Conservation (phyloP, 2,329 filamentous ascomycete genomes). For the Hypoxylon sp. region DNA sequence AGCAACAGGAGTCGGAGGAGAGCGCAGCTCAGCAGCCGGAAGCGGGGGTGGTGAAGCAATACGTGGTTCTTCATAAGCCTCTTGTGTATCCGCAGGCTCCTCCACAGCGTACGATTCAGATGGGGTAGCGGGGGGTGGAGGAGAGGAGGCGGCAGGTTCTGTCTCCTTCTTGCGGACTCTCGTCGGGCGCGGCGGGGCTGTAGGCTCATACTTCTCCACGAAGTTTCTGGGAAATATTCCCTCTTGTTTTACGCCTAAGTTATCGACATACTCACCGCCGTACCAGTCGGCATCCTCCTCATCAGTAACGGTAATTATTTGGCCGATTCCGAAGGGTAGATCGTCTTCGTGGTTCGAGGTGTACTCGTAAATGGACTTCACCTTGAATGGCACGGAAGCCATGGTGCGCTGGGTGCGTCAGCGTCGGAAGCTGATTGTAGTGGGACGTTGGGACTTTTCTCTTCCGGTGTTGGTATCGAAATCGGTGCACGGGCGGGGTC, state of each 20-base stretch:
- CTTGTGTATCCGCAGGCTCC: constrained; percentile 33
- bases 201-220: constrained; percentile 94
- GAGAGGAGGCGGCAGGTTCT: constrained; percentile 53
- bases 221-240: constrained; percentile 97
- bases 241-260: constrained; percentile 77
- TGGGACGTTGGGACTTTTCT: constrained; percentile 36
- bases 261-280: constrained; percentile 85
- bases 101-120: constrained; percentile 45
- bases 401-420: constrained; percentile 66
- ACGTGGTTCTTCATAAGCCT: constrained; percentile 51
- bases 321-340: constrained; percentile 84
- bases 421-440: constrained; percentile 39
- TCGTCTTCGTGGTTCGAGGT: constrained; percentile 93
- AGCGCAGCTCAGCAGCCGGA: constrained; percentile 44
- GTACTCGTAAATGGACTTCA: constrained; percentile 97
- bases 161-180: constrained; percentile 78
- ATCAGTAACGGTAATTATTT: constrained; percentile 93
- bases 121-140: constrained; percentile 48
- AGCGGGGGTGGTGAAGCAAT: constrained; percentile 47
- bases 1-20: constrained; percentile 46
- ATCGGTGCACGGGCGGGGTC: constrained; percentile 36
- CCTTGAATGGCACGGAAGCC: constrained; percentile 82
- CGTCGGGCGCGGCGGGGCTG: constrained; percentile 85
- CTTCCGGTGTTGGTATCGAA: constrained; percentile 22
- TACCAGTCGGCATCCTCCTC: constrained; percentile 97